A percentile compares a stretch with the other conserved stretches of the same genome.
These are phyloP conservation scores for Sarocladiaceae sp. DNA, from an alignment of 2,329 filamentous ascomycete genomes.

Conservation along the genomic window DNA sequence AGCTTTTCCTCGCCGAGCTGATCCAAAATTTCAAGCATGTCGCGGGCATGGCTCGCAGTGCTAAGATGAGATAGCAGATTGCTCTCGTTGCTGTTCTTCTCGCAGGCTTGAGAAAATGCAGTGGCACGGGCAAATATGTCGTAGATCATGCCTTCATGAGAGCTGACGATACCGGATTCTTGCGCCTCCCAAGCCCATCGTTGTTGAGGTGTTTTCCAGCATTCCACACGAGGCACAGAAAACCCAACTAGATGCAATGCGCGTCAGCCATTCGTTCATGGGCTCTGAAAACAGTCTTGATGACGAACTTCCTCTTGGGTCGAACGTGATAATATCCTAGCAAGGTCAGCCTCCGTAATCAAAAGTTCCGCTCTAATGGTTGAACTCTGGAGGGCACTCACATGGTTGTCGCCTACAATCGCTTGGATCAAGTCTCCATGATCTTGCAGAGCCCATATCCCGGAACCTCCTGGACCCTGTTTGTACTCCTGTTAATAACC, in stretches of 20 bases:
- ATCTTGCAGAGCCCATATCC: constrained; percentile 26
- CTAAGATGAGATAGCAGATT: constrained; percentile 34
- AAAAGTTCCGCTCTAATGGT: not conserved
- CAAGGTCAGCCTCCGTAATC: not conserved
- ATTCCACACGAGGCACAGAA: constrained; percentile 44
- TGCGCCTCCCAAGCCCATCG: constrained; percentile 36
- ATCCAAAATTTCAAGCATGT: constrained; percentile 41
- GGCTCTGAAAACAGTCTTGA: no score
- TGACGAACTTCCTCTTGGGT: constrained; percentile 37
- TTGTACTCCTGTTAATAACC: not conserved
- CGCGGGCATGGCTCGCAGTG: constrained; percentile 38
- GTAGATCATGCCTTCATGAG: constrained; percentile 38
- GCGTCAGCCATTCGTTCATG: not conserved
- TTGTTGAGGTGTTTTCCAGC: constrained; percentile 39
- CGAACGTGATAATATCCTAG: constrained; percentile 44
- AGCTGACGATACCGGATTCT: constrained; percentile 38
- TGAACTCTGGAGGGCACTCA: constrained; percentile 17
- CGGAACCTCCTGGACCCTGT: constrained; percentile 45
- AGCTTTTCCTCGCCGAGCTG: constrained; percentile 35
- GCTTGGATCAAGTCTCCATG: constrained; percentile 30
- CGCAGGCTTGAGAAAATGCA: constrained; percentile 37
- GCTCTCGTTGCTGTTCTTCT: constrained; percentile 27
- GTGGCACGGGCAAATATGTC: constrained; percentile 37
- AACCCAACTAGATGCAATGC: constrained; percentile 31
- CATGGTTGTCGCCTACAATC: constrained; percentile 40